Percentiles rank a stretch among this genome's conserved stretches.
These are phyloP conservation scores for Chenopodium formosanum DNA, from an alignment of 148 eudicot genomes.

Conservation along the genomic window DNA sequence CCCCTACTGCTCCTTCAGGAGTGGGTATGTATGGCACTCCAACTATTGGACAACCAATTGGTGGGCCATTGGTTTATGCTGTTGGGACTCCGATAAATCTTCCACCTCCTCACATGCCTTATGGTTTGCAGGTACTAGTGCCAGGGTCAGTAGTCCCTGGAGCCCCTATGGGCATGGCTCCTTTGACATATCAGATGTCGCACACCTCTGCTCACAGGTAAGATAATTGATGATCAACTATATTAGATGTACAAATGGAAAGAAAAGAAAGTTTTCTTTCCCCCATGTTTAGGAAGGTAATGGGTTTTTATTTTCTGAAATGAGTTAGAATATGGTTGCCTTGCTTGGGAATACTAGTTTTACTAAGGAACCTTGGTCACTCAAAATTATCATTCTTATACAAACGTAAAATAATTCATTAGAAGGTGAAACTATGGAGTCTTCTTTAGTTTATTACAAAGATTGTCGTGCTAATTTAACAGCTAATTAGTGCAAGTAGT, in stretches of 20 bases:
- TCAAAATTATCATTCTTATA: not conserved
- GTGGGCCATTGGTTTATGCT: slow-evolving; percentile 49
- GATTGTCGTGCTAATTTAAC: slow-evolving; percentile 6
- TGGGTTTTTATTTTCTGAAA: not conserved
- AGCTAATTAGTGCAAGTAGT: slow-evolving; percentile 5
- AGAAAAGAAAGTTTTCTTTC: not conserved
- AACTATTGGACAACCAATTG: slow-evolving; percentile 65
- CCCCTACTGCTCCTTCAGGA: slow-evolving; percentile 27
- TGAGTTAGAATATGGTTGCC: slow-evolving; percentile 8
- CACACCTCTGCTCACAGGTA: slow-evolving; percentile 22
- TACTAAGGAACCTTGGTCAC: slow-evolving; percentile 4
- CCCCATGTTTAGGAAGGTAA: not conserved
- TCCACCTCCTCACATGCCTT: slow-evolving; percentile 33
- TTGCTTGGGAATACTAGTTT: not conserved
- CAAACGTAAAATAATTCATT: slow-evolving; percentile 5
- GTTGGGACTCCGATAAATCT: slow-evolving; percentile 41
- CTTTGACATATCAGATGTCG: slow-evolving; percentile 51
- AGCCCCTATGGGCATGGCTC: slow-evolving; percentile 55
- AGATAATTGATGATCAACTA: not conserved
- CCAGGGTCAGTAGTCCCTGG: slow-evolving; percentile 55
- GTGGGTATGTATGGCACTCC: slow-evolving; percentile 50
- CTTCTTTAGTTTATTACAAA: not conserved
- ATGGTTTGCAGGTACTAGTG: slow-evolving; percentile 46
- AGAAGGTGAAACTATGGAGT: slow-evolving; percentile 18
- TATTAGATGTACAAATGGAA: slow-evolving; percentile 13